Evolutionary conservation across 2,329 filamentous ascomycete species (phyloP).

Genomic region (Raffaelea albimanens): DNA sequence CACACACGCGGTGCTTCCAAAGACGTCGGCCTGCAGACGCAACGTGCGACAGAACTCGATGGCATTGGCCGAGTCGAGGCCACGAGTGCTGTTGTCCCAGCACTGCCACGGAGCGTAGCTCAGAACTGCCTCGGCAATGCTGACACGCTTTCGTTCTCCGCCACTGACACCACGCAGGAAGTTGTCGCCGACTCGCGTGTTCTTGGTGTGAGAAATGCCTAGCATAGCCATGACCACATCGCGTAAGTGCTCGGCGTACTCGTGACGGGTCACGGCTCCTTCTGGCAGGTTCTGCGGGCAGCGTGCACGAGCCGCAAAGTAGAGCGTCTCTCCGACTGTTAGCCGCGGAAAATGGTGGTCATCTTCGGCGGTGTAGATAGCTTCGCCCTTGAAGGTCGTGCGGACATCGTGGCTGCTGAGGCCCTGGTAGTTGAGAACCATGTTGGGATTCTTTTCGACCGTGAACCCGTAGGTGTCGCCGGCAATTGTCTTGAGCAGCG

Average conservation of each 20-base stretch:
- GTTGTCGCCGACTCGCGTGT: constrained; percentile 66
- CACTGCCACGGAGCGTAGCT: constrained; percentile 48
- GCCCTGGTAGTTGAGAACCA: neutral
- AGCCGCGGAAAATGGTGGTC: constrained; percentile 74
- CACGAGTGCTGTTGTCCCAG: constrained; percentile 64
- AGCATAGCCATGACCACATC: constrained; percentile 70
- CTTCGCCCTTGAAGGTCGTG: neutral
- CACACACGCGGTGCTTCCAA: constrained; percentile 54
- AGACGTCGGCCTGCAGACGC: constrained; percentile 56
- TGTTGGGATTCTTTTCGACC: constrained; percentile 57
- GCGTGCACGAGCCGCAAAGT: constrained; percentile 64
- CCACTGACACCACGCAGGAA: constrained; percentile 64
- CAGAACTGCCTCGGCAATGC: constrained; percentile 50
- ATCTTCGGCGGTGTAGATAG: constrained; percentile 65
- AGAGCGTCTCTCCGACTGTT: constrained; percentile 68
- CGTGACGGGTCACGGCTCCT: constrained; percentile 34
- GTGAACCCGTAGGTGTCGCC: constrained; percentile 73
- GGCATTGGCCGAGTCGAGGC: constrained; percentile 64
- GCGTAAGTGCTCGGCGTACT: constrained; percentile 49
- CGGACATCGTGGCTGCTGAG: neutral
- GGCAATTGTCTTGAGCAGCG: constrained; percentile 72
- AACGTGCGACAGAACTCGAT: constrained; percentile 66
- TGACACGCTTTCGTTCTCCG: constrained; percentile 60
- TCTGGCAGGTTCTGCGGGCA: constrained; percentile 52
- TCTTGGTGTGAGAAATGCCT: constrained; percentile 62